phyloP scores from a whole-genome alignment of 257 asterid genomes.

The Fraxinus anomala region DNA sequence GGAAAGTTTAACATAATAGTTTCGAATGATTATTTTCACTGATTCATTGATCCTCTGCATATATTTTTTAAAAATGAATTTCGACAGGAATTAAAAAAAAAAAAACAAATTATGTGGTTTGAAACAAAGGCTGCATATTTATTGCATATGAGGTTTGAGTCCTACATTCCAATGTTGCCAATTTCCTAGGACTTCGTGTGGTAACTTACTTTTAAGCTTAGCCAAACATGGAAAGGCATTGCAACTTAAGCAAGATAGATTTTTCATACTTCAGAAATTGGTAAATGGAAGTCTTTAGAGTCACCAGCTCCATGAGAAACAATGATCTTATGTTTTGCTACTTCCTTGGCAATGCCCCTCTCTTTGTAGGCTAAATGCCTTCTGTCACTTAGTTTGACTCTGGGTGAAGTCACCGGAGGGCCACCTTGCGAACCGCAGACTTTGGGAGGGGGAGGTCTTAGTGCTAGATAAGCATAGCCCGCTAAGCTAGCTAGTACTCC shows the following conservation, averaged over 20 bases:
- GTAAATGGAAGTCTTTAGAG: conserved; percentile 58
- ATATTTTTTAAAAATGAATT: neutral
- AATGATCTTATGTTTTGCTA: conserved; percentile 61
- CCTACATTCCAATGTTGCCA: neutral
- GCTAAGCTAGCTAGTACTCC: conserved; percentile 47
- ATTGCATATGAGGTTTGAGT: neutral
- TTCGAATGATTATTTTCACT: neutral
- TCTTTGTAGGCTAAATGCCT: conserved; percentile 77
- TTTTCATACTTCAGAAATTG: conserved; percentile 54
- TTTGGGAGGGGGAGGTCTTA: conserved; percentile 67
- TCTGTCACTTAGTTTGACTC: conserved; percentile 68
- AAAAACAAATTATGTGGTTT: neutral
- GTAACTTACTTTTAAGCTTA: neutral
- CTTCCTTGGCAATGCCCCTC: conserved; percentile 60
- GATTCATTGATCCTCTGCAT: neutral
- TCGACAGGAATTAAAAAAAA: neutral
- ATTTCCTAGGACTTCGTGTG: neutral
- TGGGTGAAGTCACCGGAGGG: conserved; percentile 69
- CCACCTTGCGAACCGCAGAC: conserved; percentile 75
- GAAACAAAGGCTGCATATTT: neutral
- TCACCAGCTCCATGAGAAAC: conserved; percentile 62
- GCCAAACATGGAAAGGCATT: neutral
- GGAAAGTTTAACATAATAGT: neutral
- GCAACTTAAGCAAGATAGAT: conserved; percentile 14
- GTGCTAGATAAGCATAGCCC: conserved; percentile 57